Percentiles rank a stretch among this genome's conserved stretches.
Conservation (phyloP, 2,329 filamentous ascomycete species). For the Paecilomyces formosus region DNA sequence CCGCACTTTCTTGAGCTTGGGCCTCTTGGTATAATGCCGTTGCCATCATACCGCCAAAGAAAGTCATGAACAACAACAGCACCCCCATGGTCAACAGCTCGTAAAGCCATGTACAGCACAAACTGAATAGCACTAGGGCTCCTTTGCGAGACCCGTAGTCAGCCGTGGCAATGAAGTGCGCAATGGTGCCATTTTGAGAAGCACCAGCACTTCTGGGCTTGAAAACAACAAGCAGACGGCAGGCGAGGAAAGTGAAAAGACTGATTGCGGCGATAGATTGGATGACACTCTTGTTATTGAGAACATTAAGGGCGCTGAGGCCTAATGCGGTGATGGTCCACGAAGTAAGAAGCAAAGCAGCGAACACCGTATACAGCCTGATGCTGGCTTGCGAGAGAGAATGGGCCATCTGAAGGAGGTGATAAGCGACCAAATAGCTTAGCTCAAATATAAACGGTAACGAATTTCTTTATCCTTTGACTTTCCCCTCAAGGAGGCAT, state of each 20-base stretch:
- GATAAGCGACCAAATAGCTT: background rate
- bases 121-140: slow-evolving; percentile 4
- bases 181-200: slow-evolving; percentile 3
- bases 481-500: background rate
- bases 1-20: background rate
- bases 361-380: background rate
- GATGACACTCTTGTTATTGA: background rate
- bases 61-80: slow-evolving; percentile 6
- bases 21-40: slow-evolving; percentile 6
- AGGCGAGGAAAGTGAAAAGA: slow-evolving; percentile 12
- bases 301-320: background rate
- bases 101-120: background rate
- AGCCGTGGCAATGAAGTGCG: slow-evolving; percentile 7
- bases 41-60: slow-evolving; percentile 8
- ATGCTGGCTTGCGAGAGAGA: background rate
- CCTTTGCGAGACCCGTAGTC: slow-evolving; percentile 4
- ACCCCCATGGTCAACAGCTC: slow-evolving; percentile 7
- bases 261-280: slow-evolving; percentile 8
- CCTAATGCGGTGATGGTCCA: background rate
- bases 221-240: slow-evolving; percentile 6
- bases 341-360: background rate
- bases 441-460: background rate
- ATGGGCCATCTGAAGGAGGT: background rate
- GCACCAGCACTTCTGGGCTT: background rate
- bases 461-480: background rate